Percentiles rank a stretch among this genome's conserved stretches.
Conservation (phyloP, 169 alveolate species). For the Cryptosporidium ryanae region DNA sequence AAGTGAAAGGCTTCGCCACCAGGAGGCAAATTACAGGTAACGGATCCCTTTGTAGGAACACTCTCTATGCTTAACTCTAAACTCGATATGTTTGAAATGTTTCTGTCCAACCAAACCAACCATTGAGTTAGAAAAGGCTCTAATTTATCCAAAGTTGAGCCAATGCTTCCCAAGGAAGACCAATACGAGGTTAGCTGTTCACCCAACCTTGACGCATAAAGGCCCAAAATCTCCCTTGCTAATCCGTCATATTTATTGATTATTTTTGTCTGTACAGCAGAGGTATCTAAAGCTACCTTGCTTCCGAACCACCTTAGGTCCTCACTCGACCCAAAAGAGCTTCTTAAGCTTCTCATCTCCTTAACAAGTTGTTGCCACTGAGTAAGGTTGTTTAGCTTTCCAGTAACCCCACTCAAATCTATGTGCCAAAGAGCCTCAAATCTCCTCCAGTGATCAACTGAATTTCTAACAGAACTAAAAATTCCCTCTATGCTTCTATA, state of each 20-base stretch:
- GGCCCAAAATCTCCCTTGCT: constrained; percentile 94
- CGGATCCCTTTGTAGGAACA: constrained; percentile 77
- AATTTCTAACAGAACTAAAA: constrained; percentile 73
- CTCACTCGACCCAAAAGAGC: constrained; percentile 27
- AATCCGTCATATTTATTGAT: constrained; percentile 92
- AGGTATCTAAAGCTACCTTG: constrained; percentile 91
- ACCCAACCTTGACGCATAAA: constrained; percentile 90
- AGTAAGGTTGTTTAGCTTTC: constrained; percentile 90
- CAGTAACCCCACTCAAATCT: constrained; percentile 87
- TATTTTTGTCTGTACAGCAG: constrained; percentile 84
- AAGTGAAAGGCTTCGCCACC: constrained; percentile 80
- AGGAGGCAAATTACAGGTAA: constrained; percentile 79
- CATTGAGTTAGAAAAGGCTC: constrained; percentile 65
- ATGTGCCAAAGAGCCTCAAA: constrained; percentile 96
- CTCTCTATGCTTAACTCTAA: constrained; percentile 80
- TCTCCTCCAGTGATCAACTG: constrained; percentile 94
- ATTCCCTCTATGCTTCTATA: constrained; percentile 27
- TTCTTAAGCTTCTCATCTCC: constrained; percentile 86
- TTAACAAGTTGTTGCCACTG: constrained; percentile 94
- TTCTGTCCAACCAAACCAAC: constrained; percentile 78
- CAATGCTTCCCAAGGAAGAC: constrained; percentile 47
- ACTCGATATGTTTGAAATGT: constrained; percentile 70
- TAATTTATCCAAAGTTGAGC: constrained; percentile 15
- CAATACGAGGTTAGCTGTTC: constrained; percentile 78
- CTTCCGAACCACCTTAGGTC: constrained; percentile 76